Evolutionary conservation across 495 filamentous ascomycete species (phyloP).

Genomic region (Pseudomonodictys pantanalensis): DNA sequence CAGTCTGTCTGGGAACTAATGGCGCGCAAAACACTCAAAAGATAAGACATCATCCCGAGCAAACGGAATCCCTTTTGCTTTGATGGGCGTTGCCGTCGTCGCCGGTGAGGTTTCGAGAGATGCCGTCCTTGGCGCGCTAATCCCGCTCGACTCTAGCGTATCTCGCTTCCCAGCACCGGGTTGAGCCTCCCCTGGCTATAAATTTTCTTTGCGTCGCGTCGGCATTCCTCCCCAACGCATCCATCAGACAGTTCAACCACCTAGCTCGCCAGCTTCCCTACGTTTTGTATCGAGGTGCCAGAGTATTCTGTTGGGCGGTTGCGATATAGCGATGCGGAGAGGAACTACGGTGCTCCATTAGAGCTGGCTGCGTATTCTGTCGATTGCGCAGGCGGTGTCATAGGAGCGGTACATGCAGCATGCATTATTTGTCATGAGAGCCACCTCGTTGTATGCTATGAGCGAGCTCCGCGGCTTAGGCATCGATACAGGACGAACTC

Average conservation of each 20-base stretch:
- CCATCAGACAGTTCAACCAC: conserved; percentile 25
- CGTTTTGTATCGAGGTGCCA: conserved; percentile 19
- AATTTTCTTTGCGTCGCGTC: background rate
- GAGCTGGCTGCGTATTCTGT: conserved; percentile 21
- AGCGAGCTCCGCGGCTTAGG: too few relatives aligned
- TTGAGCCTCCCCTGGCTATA: background rate
- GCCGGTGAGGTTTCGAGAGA: background rate
- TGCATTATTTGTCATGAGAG: too few relatives aligned
- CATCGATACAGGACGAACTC: too few relatives aligned
- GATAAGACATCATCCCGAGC: too few relatives aligned
- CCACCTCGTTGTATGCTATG: too few relatives aligned
- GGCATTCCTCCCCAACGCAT: conserved; percentile 1
- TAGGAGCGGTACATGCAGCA: conserved; percentile 14
- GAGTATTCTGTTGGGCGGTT: conserved; percentile 19
- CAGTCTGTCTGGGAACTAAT: too few relatives aligned
- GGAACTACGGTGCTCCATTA: conserved; percentile 14
- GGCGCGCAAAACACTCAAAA: too few relatives aligned
- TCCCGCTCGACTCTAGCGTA: background rate
- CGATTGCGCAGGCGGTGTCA: conserved; percentile 23
- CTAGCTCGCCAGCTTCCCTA: conserved; percentile 18
- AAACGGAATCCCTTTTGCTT: too few relatives aligned
- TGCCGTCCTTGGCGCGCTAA: background rate
- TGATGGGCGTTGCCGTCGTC: background rate
- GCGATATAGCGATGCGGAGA: conserved; percentile 24
- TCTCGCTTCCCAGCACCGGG: too few relatives aligned